A percentile compares a stretch with the other conserved stretches of the same genome.
These are phyloP conservation scores for Peronosclerospora sorghi DNA, from an alignment of 352 stramenopile species.

Conservation along the genomic window DNA sequence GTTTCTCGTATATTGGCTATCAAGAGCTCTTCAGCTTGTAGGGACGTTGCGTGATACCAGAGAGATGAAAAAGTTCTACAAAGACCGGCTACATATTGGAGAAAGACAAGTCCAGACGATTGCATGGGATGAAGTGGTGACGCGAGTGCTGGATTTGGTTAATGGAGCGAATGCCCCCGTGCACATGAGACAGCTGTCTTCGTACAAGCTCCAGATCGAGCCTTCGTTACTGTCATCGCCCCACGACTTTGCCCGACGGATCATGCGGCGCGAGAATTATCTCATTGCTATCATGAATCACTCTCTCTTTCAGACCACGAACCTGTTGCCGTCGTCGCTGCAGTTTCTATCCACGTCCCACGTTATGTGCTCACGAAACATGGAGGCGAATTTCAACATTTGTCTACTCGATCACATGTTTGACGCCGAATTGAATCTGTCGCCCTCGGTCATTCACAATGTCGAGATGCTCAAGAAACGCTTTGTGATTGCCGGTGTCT, in stretches of 20 bases:
- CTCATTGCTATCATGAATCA: constrained; percentile 96
- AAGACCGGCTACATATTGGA: constrained; percentile 85
- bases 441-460: constrained; percentile 88
- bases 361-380: constrained; percentile 79
- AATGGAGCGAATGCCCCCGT: constrained; percentile 59
- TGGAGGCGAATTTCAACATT: constrained; percentile 93
- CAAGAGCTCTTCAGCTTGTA: constrained; percentile 73
- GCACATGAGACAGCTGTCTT: constrained; percentile 76
- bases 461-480: constrained; percentile 85
- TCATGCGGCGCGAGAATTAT: constrained; percentile 98
- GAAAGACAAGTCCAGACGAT: constrained; percentile 75
- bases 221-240: constrained; percentile 60
- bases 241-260: constrained; percentile 90
- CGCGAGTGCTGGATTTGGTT: constrained; percentile 64
- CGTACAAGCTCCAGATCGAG: constrained; percentile 75
- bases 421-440: constrained; percentile 58
- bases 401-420: constrained; percentile 97
- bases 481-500: constrained; percentile 89
- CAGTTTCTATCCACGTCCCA: constrained; percentile 67
- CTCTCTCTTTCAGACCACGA: constrained; percentile 84
- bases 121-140: constrained; percentile 86
- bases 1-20: constrained; percentile 90
- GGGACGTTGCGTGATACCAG: constrained; percentile 77
- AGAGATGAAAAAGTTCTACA: constrained; percentile 89
- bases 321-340: constrained; percentile 56